Conservation (phyloP, 2,329 filamentous ascomycete genomes). For the Alternaria ethzedia region DNA sequence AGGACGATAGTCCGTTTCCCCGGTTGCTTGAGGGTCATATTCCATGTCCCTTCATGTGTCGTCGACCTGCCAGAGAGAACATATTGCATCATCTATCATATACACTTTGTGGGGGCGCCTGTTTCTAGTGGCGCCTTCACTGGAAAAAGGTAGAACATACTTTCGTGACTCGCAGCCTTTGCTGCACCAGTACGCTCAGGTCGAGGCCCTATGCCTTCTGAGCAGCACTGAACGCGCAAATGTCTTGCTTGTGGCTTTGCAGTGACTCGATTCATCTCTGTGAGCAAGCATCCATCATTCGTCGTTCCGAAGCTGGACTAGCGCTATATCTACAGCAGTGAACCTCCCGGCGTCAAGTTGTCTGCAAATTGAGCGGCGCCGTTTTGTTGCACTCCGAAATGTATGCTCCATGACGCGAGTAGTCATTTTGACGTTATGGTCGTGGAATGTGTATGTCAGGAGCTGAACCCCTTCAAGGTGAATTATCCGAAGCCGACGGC, state of each 20-base stretch:
- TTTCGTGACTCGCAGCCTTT: not conserved
- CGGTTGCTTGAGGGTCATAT: slow-evolving; percentile 73
- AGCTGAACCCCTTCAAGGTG: not conserved
- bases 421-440: not conserved
- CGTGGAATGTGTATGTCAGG: not conserved
- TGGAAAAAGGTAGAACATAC: slow-evolving; percentile 63
- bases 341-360: not conserved
- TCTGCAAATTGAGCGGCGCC: not conserved
- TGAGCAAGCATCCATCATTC: not conserved
- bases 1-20: slow-evolving; percentile 70
- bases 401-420: not conserved
- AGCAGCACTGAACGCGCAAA: not conserved
- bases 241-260: not conserved
- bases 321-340: not conserved
- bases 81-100: slow-evolving; percentile 72
- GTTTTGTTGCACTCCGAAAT: slow-evolving; percentile 1
- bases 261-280: not conserved
- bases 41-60: slow-evolving; percentile 70
- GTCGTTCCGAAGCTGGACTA: not conserved
- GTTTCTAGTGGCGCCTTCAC: slow-evolving; percentile 43
- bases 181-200: not conserved
- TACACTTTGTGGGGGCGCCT: slow-evolving; percentile 50
- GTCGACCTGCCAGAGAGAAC: slow-evolving; percentile 73
- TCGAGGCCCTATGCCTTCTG: not conserved
- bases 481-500: not conserved